Evolutionary conservation across 2,329 filamentous ascomycete species (phyloP).

Genomic region (Exophiala sp.): DNA sequence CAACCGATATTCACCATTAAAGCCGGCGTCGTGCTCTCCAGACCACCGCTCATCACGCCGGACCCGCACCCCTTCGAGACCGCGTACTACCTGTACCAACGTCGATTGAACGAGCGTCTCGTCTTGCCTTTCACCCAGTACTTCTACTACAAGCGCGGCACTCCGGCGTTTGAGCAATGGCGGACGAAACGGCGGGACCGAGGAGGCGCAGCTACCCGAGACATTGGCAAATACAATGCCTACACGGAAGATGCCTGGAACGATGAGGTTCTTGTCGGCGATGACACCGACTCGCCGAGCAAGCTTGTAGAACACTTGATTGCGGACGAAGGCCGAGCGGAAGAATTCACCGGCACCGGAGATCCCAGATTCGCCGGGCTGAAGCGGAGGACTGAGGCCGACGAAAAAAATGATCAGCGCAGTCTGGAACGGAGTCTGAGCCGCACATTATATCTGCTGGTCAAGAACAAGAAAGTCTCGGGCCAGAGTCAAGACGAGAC

Average conservation of each 20-base stretch:
- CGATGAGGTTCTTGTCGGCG: conserved; percentile 77
- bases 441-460: conserved; percentile 79
- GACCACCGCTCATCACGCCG: conserved; percentile 79
- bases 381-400: conserved; percentile 66
- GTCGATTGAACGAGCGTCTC: conserved; percentile 88
- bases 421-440: conserved; percentile 75
- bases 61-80: conserved; percentile 82
- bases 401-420: conserved; percentile 64
- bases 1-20: conserved; percentile 44
- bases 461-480: conserved; percentile 52
- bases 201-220: conserved; percentile 65
- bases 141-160: conserved; percentile 93
- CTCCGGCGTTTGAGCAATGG: conserved; percentile 80
- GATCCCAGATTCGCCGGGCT: conserved; percentile 60
- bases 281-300: conserved; percentile 58
- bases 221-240: conserved; percentile 78
- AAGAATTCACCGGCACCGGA: conserved; percentile 50
- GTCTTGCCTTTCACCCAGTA: conserved; percentile 79
- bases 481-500: conserved; percentile 30
- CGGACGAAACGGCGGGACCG: conserved; percentile 76
- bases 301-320: conserved; percentile 64
- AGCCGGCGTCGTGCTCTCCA: conserved; percentile 75
- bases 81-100: conserved; percentile 94
- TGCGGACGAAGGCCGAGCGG: conserved; percentile 59
- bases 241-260: conserved; percentile 75